phyloP scores from a whole-genome alignment of 495 filamentous ascomycete species.

The Gamarada debralockiae region DNA sequence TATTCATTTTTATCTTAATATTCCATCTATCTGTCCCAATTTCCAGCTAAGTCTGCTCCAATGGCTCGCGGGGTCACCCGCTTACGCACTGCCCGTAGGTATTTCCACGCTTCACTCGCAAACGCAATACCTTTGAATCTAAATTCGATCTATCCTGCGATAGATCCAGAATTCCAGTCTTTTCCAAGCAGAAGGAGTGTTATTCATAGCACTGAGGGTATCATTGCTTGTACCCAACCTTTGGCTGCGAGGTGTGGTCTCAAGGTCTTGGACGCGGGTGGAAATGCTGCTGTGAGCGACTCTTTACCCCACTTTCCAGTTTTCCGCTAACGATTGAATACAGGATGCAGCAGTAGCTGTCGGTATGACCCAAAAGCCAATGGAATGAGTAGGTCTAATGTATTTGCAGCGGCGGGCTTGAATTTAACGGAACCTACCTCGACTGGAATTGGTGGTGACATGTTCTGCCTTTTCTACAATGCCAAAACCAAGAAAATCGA shows the following conservation, averaged over 20 bases:
- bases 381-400: neutral
- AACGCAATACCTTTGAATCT: slow-evolving; percentile 53
- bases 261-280: slow-evolving; percentile 75
- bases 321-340: neutral
- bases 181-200: slow-evolving; percentile 87
- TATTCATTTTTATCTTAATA: neutral
- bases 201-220: slow-evolving; percentile 89
- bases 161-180: slow-evolving; percentile 55
- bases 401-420: slow-evolving; percentile 65
- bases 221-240: slow-evolving; percentile 88
- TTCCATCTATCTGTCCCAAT: neutral
- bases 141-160: slow-evolving; percentile 57
- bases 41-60: neutral
- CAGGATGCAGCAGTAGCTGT: slow-evolving; percentile 94
- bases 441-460: slow-evolving; percentile 96
- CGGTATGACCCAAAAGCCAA: slow-evolving; percentile 33
- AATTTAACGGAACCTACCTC: slow-evolving; percentile 93
- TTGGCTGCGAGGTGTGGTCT: slow-evolving; percentile 87
- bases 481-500: slow-evolving; percentile 75
- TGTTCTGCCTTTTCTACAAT: slow-evolving; percentile 95
- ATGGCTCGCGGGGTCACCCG: neutral
- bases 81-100: neutral
- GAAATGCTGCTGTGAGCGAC: slow-evolving; percentile 86
- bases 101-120: neutral
- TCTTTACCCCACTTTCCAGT: slow-evolving; percentile 8